These are phyloP conservation scores for Elongisporangium senticosum DNA, from an alignment of 352 stramenopile genomes.

Conservation along the genomic window DNA sequence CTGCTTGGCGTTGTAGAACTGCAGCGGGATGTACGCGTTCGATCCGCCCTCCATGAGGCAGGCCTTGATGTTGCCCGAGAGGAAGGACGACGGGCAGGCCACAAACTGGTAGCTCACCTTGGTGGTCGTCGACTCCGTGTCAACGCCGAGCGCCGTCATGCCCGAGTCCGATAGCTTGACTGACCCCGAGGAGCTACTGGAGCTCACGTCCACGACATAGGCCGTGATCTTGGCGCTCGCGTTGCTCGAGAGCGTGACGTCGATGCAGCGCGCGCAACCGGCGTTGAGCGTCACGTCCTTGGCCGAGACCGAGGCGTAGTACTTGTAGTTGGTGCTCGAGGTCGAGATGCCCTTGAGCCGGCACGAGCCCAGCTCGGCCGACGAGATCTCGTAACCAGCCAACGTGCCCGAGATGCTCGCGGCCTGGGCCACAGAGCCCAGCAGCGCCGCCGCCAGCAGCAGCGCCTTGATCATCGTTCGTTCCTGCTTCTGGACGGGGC, in stretches of 20 bases:
- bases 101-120: conserved; percentile 57
- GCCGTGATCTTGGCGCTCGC: conserved; percentile 38
- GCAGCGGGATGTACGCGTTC: conserved; percentile 71
- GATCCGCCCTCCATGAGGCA: conserved; percentile 81
- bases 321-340: conserved; percentile 68
- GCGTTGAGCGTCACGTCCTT: conserved; percentile 50
- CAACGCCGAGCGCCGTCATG: conserved; percentile 36
- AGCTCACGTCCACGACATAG: conserved; percentile 68
- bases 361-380: conserved; percentile 59
- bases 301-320: conserved; percentile 66
- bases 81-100: conserved; percentile 45
- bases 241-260: conserved; percentile 49
- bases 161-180: conserved; percentile 47
- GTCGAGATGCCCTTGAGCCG: conserved; percentile 56
- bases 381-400: conserved; percentile 51
- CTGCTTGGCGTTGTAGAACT: conserved; percentile 81
- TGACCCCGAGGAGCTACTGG: conserved; percentile 40
- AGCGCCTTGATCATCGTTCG: not conserved
- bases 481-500: not conserved
- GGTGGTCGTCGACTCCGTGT: conserved; percentile 41
- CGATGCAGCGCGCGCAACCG: conserved; percentile 70
- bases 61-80: conserved; percentile 68
- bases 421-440: conserved; percentile 5
- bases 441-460: conserved; percentile 1
- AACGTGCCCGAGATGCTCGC: conserved; percentile 21